Base-by-base conservation (phyloP, 345 rosid genomes). In the Garcia nutans region DNA sequence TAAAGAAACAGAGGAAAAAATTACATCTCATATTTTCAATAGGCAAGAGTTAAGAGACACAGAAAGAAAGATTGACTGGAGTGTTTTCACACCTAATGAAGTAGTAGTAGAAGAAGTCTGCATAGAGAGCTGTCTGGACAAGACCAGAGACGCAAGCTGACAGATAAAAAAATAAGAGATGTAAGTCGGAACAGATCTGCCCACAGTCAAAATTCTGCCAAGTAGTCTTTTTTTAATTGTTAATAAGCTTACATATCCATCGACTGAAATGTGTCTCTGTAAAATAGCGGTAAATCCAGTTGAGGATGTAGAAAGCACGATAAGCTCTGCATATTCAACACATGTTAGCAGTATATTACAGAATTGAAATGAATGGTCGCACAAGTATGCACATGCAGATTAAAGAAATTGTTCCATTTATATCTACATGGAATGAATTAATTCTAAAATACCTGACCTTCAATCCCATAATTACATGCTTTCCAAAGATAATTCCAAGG, bases 81-180 rank as follows among this genome's bases (percentile, higher is more conserved):
- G n/a, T 17, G 37, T 65, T 68, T 58, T 47, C 69, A 64, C 75
- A 91, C 98, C 98, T 94, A 33, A 90, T 60, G 82, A 92, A 92
- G 80, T 94, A 94, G 84, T 90, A 94, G 79, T 94, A 94, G 84
- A 94, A 94, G 90, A 94, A 94, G 81, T 94, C 97, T 0, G 93
- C 97, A 49, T 94, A 92, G 19, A 94, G 90, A 71, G 89, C 97
- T 59, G 95, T 94, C 77, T 94, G 98, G 80, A 91, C 74, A 55
- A 94, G 83, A 76, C 97, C 98, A 24, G 97, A 91, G 50, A 90
- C 47, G 28, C 97, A 92, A 76, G 97, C 98, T 94, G 94, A 76
- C 20, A 76, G 70, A 77, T 37, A 31, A 73, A 47, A 47, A 52
- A 55, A 50, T 11, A 60, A 2, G 26, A 60, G 0, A 76, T 8